phyloP scores from a whole-genome alignment of 139 green algal genomes.

The Picochlorum costavermella region DNA sequence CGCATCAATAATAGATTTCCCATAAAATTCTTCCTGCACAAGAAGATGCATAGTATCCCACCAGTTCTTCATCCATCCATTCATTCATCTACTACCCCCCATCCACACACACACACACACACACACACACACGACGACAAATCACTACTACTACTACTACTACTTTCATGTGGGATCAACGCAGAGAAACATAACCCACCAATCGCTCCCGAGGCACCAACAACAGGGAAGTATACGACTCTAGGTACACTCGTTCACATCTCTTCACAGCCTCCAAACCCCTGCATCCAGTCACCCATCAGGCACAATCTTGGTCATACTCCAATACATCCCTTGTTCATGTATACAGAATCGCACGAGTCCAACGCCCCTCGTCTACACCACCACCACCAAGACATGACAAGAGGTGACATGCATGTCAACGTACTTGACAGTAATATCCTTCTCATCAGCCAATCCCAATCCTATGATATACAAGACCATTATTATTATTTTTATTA shows the following conservation, averaged over 20 bases:
- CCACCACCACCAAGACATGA: no score
- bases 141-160: no score
- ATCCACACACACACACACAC: no score
- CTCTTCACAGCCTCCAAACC: constrained; percentile 75
- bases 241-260: constrained; percentile 77
- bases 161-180: no score
- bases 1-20: constrained; percentile 73
- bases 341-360: not conserved
- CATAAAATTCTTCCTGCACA: constrained; percentile 88
- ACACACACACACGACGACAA: no score
- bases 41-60: not conserved
- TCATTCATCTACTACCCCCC: not conserved
- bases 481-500: constrained; percentile 23
- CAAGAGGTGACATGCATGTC: not conserved
- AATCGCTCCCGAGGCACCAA: constrained; percentile 74
- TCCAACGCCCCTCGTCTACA: no score
- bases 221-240: constrained; percentile 96
- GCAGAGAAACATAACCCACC: constrained; percentile 30
- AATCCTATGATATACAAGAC: constrained; percentile 93
- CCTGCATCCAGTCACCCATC: constrained; percentile 30
- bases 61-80: not conserved
- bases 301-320: no score
- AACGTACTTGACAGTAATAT: constrained; percentile 84
- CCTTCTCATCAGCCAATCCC: constrained; percentile 85
- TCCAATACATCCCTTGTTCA: not conserved